phyloP scores from a whole-genome alignment of 1,284 basidiomycete species.

The Takashimella tepidaria region DNA sequence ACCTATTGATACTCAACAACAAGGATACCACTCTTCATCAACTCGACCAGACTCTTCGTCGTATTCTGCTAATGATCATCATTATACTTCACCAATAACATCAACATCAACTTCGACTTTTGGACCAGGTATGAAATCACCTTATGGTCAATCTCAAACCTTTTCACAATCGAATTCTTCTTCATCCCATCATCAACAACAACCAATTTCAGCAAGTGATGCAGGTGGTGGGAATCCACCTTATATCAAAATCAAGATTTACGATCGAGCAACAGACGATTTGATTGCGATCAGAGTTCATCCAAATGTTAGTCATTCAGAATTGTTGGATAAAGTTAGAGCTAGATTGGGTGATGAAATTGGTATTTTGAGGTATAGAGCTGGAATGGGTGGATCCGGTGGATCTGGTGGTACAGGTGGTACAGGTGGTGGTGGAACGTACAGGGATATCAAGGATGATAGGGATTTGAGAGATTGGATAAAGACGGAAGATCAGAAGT shows the following conservation, averaged over 20 bases:
- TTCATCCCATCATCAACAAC: conserved; percentile 8
- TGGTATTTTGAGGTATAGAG: conserved; percentile 63
- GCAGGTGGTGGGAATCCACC: conserved; percentile 25
- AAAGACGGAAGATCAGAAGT: conserved; percentile 68
- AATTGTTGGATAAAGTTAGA: conserved; percentile 86
- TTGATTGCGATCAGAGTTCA: conserved; percentile 96
- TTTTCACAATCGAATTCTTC: background rate
- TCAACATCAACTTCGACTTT: background rate
- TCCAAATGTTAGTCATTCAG: conserved; percentile 76
- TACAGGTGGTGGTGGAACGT: conserved; percentile 51
- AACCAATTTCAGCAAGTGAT: no score
- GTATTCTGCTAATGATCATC: conserved; percentile 6
- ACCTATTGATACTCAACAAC: conserved; percentile 19
- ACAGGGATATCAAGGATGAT: conserved; percentile 65
- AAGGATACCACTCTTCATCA: background rate
- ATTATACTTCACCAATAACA: background rate
- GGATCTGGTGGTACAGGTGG: conserved; percentile 18
- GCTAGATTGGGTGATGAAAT: conserved; percentile 76
- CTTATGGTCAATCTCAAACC: background rate
- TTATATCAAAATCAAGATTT: conserved; percentile 91
- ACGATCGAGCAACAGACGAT: conserved; percentile 84
- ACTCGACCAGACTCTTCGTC: conserved; percentile 15
- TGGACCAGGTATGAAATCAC: background rate
- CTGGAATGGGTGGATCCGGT: conserved; percentile 51
- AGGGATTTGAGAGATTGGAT: conserved; percentile 73